phyloP scores from a whole-genome alignment of 345 rosid species.

The Arabidopsis thaliana region TAIR10.1 NC_003071.7:9184001-9184500 shows the following conservation, averaged over 20 bases:
- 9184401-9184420: no score
- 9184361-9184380: no score
- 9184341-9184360: not conserved
- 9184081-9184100: not conserved
- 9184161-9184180: not conserved
- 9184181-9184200: conserved; percentile 69
- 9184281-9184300: not conserved
- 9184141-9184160: not conserved
- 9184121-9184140: not conserved
- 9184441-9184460: conserved; percentile 7
- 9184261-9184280: conserved; percentile 15
- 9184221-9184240: conserved; percentile 62
- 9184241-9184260: conserved; percentile 42
- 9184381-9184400: no score
- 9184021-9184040: conserved; percentile 52
- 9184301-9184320: conserved; percentile 7
- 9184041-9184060: conserved; percentile 49
- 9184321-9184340: conserved; percentile 2
- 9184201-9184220: conserved; percentile 70
- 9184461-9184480: not conserved
- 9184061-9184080: conserved; percentile 53
- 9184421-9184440: not conserved
- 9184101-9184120: not conserved
- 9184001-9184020: conserved; percentile 36
- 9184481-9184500: not conserved